phyloP scores from a whole-genome alignment of 2,329 filamentous ascomycete genomes.

The Pseudogymnoascus sp. region DNA sequence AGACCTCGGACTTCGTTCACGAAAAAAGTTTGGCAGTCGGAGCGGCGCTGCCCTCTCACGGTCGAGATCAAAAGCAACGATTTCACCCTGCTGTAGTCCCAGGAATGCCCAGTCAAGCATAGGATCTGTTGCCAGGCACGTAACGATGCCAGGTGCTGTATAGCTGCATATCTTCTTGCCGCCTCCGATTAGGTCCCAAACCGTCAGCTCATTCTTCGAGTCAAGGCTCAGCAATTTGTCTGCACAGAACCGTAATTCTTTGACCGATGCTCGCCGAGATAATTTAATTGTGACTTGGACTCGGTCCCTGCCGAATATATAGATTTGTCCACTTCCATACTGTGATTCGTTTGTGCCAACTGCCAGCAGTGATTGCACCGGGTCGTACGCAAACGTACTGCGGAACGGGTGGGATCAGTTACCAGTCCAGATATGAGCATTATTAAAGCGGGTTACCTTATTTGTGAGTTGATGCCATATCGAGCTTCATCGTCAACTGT shows the following conservation, averaged over 20 bases:
- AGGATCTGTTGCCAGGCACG: slow-evolving; percentile 70
- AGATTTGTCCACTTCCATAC: slow-evolving; percentile 80
- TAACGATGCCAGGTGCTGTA: slow-evolving; percentile 68
- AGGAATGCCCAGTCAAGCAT: slow-evolving; percentile 90
- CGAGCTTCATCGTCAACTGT: slow-evolving; percentile 73
- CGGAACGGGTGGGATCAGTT: slow-evolving; percentile 21
- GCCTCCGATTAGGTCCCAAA: slow-evolving; percentile 67
- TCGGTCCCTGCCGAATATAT: slow-evolving; percentile 74
- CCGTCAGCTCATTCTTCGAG: slow-evolving; percentile 70
- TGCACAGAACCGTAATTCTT: slow-evolving; percentile 71
- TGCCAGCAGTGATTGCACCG: slow-evolving; percentile 85
- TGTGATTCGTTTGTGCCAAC: slow-evolving; percentile 83
- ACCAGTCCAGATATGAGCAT: not conserved
- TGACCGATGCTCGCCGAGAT: slow-evolving; percentile 64
- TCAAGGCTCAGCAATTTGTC: slow-evolving; percentile 82
- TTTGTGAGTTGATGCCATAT: slow-evolving; percentile 73
- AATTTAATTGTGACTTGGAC: slow-evolving; percentile 68
- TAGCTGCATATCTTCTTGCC: slow-evolving; percentile 59
- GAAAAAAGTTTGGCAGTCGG: slow-evolving; percentile 81
- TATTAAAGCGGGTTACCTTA: slow-evolving; percentile 39
- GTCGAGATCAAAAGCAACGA: slow-evolving; percentile 90
- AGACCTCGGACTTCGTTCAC: slow-evolving; percentile 58
- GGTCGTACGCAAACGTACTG: slow-evolving; percentile 82
- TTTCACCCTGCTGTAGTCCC: slow-evolving; percentile 71
- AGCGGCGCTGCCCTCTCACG: slow-evolving; percentile 68